Evolutionary conservation across 306 rosid genomes (phyloP), one percentile per base, ranked within the genome.

Genomic region (Casuarina glauca): DNA sequence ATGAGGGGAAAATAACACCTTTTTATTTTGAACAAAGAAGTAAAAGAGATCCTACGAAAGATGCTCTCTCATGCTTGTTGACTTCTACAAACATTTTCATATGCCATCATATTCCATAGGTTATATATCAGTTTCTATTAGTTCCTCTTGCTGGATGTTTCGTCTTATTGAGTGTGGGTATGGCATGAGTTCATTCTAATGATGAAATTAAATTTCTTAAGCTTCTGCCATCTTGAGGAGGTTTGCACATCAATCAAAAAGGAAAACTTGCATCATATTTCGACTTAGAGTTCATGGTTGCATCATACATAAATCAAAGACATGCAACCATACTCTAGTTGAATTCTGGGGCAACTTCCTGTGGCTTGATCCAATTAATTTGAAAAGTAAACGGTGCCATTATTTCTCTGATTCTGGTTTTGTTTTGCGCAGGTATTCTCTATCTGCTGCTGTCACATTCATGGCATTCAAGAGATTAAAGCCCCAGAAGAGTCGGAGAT

Each of bases 391-490:
- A 26, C 32, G 32, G 32, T 26, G 32, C 32, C 32, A 26, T 26
- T 44, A 55, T 81, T 74, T 71, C 42, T 32, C 62, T 51, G 75
- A 32, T 72, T 12, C 32, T 50, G 52, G 45, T 60, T 82, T 39
- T 69, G 15, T 69, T 72, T 69, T 86, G 85, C 9, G 51, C 89
- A 93, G 99, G 99, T 93, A 93, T 84, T 87, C 97, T 32, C 91
- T 93, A 69, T 93, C 97, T 43, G 96, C 99, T 73, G 97, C 96
- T 20, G 97, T 95, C 61, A 88, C 99, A 45, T 89, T 92, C 72
- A 93, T 93, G 97, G 98, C 98, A 64, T 88, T 76, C 82, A 91
- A 86, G 84, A 89, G 99, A 75, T 80, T 91, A 16, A 70, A 76
- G 61, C 96, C 88, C 73, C 87, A 84, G 82, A 86, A 13, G 74